A percentile compares a stretch with the other conserved stretches of the same genome.
These are phyloP conservation scores for Canavalia ensiformis DNA, from an alignment of 306 rosid species.

Conservation along the genomic window DNA sequence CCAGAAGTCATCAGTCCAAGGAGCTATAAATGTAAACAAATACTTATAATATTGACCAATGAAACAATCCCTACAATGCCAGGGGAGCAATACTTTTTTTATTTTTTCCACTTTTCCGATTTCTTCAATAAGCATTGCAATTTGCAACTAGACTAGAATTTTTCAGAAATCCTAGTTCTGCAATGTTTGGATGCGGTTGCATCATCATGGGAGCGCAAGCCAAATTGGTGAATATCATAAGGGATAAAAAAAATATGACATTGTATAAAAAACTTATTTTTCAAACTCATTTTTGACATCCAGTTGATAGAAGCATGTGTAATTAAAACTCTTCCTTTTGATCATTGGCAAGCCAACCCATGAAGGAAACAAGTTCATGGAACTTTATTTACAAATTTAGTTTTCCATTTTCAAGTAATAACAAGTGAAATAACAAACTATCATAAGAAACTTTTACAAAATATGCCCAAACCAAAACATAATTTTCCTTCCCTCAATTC, in stretches of 20 bases:
- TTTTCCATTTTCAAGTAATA: background rate
- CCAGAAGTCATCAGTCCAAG: background rate
- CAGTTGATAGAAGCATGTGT: conserved; percentile 18
- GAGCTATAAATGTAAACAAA: background rate
- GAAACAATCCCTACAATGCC: conserved; percentile 15
- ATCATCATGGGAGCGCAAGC: background rate
- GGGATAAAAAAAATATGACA: background rate
- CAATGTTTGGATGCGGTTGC: background rate
- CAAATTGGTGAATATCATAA: background rate
- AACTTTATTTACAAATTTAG: background rate
- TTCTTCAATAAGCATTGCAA: conserved; percentile 19
- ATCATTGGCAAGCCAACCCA: background rate
- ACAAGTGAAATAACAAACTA: conserved; percentile 5
- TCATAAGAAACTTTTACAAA: conserved; percentile 10
- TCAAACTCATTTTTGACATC: background rate
- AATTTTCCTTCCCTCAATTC: background rate
- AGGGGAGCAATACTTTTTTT: background rate
- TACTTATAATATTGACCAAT: background rate
- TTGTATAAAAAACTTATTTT: background rate
- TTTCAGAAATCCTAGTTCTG: background rate
- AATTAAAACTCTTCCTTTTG: conserved; percentile 15
- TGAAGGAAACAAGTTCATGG: conserved; percentile 8
- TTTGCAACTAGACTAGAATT: conserved; percentile 28
- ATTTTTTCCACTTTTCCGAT: background rate
- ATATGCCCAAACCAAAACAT: conserved; percentile 13